These are phyloP conservation scores for Acorus gramineus DNA, from an alignment of 106 monocot genomes.

Conservation along the genomic window DNA sequence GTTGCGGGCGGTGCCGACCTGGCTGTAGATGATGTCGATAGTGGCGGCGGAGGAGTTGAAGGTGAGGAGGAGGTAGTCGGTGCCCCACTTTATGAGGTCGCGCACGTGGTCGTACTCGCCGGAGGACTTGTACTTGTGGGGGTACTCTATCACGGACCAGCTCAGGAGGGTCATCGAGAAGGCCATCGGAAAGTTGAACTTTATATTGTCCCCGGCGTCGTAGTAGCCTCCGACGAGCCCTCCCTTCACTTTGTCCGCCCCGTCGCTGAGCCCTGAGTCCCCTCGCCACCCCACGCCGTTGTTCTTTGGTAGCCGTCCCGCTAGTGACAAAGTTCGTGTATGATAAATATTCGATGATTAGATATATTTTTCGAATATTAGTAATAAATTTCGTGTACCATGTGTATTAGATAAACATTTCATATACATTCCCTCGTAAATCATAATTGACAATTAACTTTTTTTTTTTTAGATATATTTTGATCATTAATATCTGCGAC, in stretches of 20 bases:
- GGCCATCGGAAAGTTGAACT: constrained; percentile 98
- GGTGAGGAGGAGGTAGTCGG: constrained; percentile 76
- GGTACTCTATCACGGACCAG: constrained; percentile 87
- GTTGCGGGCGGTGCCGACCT: constrained; percentile 66
- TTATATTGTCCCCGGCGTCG: constrained; percentile 94
- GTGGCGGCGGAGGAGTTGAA: constrained; percentile 72
- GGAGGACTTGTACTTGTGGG: constrained; percentile 58
- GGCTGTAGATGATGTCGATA: constrained; percentile 62
- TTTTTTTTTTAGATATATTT: no score
- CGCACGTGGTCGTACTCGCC: constrained; percentile 80
- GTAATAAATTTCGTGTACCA: no score
- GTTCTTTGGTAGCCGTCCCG: constrained; percentile 68
- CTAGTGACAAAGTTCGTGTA: constrained; percentile 13
- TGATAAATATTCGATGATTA: no score
- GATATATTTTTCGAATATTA: no score
- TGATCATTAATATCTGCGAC: no score
- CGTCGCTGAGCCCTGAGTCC: constrained; percentile 61
- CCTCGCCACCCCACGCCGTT: constrained; percentile 75
- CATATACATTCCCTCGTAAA: no score
- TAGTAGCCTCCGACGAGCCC: constrained; percentile 97
- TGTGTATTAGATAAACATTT: no score
- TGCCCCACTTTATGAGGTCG: constrained; percentile 93
- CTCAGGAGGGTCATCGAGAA: constrained; percentile 89
- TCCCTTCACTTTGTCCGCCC: constrained; percentile 63
- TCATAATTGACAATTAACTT: no score